These are phyloP conservation scores for Entomortierella beljakovae DNA, from an alignment of 192 early-diverging fungal species.

Conservation along the genomic window DNA sequence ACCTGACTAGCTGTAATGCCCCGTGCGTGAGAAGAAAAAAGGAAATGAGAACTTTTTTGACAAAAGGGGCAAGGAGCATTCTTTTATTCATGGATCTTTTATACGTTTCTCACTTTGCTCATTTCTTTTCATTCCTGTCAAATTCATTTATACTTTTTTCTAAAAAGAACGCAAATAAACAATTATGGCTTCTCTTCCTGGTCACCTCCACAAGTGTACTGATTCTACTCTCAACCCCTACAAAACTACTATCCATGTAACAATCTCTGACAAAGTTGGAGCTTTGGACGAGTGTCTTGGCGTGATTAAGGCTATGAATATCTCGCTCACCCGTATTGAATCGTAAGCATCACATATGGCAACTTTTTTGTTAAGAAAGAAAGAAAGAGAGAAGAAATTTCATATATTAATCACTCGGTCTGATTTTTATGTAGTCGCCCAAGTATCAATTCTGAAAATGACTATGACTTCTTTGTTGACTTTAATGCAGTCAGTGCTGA, in stretches of 20 bases:
- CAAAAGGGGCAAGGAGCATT: slow-evolving; percentile 2
- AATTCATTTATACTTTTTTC: not conserved
- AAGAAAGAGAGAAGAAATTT: no score
- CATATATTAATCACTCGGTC: not conserved
- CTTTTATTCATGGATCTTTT: not conserved
- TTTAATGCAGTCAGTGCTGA: slow-evolving; percentile 74
- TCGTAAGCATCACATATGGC: slow-evolving; percentile 61
- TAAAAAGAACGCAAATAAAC: not conserved
- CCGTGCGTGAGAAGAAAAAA: slow-evolving; percentile 8
- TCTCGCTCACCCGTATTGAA: slow-evolving; percentile 94
- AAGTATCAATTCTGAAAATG: slow-evolving; percentile 74
- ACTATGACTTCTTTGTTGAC: slow-evolving; percentile 96
- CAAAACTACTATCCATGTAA: slow-evolving; percentile 75
- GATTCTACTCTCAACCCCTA: slow-evolving; percentile 24
- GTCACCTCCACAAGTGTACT: slow-evolving; percentile 46
- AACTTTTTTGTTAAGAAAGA: no score
- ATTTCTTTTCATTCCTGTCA: not conserved
- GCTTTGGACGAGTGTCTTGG: slow-evolving; percentile 84
- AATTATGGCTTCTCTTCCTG: not conserved
- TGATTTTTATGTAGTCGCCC: slow-evolving; percentile 67
- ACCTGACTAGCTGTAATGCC: no score
- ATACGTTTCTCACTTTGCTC: not conserved
- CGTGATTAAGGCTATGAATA: slow-evolving; percentile 72
- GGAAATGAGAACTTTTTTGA: not conserved
- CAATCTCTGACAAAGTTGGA: slow-evolving; percentile 85